Percentiles rank a stretch among this genome's conserved stretches.
These are phyloP conservation scores for Zymoseptoria brevis DNA, from an alignment of 2,329 filamentous ascomycete species.

Conservation along the genomic window DNA sequence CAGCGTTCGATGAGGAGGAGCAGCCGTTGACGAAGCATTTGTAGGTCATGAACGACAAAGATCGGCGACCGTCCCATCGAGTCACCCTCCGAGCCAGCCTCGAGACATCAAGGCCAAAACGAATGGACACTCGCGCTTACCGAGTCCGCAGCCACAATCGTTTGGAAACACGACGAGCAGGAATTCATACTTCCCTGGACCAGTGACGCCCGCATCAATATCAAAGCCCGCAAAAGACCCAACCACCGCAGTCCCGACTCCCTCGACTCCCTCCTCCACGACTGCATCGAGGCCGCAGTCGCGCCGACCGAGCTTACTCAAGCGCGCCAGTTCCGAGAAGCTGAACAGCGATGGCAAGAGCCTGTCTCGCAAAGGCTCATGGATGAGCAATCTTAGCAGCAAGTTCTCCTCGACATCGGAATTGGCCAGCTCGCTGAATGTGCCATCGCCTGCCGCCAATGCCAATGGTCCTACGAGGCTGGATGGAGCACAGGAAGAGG, in stretches of 20 bases:
- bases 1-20: background rate
- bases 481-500: slow-evolving; percentile 24
- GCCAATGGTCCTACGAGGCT: slow-evolving; percentile 37
- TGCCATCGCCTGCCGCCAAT: slow-evolving; percentile 38
- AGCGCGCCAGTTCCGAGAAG: slow-evolving; percentile 35
- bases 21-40: background rate
- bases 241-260: slow-evolving; percentile 15
- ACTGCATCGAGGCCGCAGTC: slow-evolving; percentile 6
- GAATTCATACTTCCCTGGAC: slow-evolving; percentile 13
- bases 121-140: slow-evolving; percentile 1
- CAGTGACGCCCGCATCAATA: slow-evolving; percentile 17
- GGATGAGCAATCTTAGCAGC: slow-evolving; percentile 88
- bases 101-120: slow-evolving; percentile 2
- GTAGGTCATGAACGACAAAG: slow-evolving; percentile 1
- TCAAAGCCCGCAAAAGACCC: slow-evolving; percentile 17
- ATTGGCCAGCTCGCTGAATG: slow-evolving; percentile 7
- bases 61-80: slow-evolving; percentile 4
- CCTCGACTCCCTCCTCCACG: slow-evolving; percentile 11
- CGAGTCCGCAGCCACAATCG: slow-evolving; percentile 2
- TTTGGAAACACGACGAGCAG: slow-evolving; percentile 2
- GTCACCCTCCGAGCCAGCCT: background rate
- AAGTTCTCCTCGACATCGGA: slow-evolving; percentile 60
- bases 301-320: slow-evolving; percentile 36
- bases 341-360: slow-evolving; percentile 16
- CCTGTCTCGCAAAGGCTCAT: slow-evolving; percentile 55